Evolutionary conservation across 2,329 filamentous ascomycete species (phyloP), one percentile per base, ranked within the genome.

Genomic region (Calonectria montana): DNA sequence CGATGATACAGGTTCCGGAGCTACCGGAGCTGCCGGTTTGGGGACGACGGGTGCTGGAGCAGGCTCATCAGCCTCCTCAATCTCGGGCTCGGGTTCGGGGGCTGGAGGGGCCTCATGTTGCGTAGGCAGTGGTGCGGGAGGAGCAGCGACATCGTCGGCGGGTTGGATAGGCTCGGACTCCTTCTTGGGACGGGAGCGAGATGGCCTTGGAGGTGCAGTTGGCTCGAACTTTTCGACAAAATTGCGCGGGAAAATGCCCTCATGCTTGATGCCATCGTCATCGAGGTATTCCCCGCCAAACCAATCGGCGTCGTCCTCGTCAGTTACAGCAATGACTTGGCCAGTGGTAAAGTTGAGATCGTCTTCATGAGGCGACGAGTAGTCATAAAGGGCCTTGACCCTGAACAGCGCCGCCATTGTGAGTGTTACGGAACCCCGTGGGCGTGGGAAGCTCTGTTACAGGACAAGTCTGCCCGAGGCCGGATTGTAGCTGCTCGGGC

Each of bases 181-280:
- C 81, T 91, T 94, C 86, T 93, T 96, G 65, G 89, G 85, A 76
- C 94, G 92, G 18, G 91, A 87, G 79, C 97, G 92, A 74, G 91
- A 89, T 70, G 97, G 97, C 71, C 97, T 92, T 72, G 96, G 95
- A 72, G 97, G 97, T 74, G 96, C 93, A 69, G 92, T 93, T 43
- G 97, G 97, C 83, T 98, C 96, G 84, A 95, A 97, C 85, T 93
- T 95, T 84, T 99, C 97, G 80, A 99, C 97, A 82, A 99, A 99
- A 86, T 98, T 99, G 82, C 94, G 93, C 64, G 95, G 96, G 83
- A 98, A 98, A 79, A 98, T 94, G 77, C 96, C 96, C 81, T 96
- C 92, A 81, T 92, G 90, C 84, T 93, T 95, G 74, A 84, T 85
- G 69, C 97, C 97, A 65, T 88, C 84, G 72, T 91, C 91, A 84